phyloP scores from a whole-genome alignment of 331 rosid species.

The Saraca asoca region DNA sequence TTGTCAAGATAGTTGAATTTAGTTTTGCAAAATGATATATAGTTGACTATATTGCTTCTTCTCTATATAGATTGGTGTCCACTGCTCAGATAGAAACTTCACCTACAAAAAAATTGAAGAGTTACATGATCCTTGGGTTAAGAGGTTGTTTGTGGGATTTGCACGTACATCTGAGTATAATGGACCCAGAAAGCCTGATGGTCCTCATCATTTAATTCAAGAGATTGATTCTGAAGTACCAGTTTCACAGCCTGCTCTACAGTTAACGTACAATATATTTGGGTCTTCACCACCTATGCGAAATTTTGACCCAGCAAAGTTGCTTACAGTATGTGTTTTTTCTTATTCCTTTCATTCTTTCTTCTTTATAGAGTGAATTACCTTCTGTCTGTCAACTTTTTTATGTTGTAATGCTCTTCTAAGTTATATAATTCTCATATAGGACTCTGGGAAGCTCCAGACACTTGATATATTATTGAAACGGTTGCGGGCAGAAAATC shows the following conservation, averaged over 20 bases:
- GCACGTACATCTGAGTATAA: slow-evolving; percentile 87
- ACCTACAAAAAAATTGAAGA: slow-evolving; percentile 78
- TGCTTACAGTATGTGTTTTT: slow-evolving; percentile 77
- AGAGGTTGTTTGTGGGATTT: slow-evolving; percentile 88
- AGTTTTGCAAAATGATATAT: slow-evolving; percentile 21
- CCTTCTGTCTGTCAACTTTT: slow-evolving; percentile 4
- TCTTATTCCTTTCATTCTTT: slow-evolving; percentile 21
- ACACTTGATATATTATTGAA: slow-evolving; percentile 95
- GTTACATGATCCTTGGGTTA: slow-evolving; percentile 85
- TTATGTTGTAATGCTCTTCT: slow-evolving; percentile 14
- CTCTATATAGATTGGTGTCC: slow-evolving; percentile 62
- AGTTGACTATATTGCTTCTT: slow-evolving; percentile 12
- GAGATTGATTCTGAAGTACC: slow-evolving; percentile 83
- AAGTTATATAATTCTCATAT: slow-evolving; percentile 35
- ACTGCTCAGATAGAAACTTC: slow-evolving; percentile 84
- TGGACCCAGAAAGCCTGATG: slow-evolving; percentile 84
- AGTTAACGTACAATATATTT: slow-evolving; percentile 78
- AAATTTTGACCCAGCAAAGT: slow-evolving; percentile 96
- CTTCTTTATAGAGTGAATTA: slow-evolving; percentile 9
- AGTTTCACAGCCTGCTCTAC: slow-evolving; percentile 83
- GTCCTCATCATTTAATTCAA: slow-evolving; percentile 78
- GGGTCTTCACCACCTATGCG: slow-evolving; percentile 93
- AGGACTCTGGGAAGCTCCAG: slow-evolving; percentile 99
- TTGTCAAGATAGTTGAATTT: background rate
- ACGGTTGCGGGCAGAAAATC: slow-evolving; percentile 88